A percentile compares a stretch with the other conserved stretches of the same genome.
These are phyloP conservation scores for Saccharomycopsis hybrid DNA, from an alignment of 1,139 yeast genomes.

Conservation along the genomic window DNA sequence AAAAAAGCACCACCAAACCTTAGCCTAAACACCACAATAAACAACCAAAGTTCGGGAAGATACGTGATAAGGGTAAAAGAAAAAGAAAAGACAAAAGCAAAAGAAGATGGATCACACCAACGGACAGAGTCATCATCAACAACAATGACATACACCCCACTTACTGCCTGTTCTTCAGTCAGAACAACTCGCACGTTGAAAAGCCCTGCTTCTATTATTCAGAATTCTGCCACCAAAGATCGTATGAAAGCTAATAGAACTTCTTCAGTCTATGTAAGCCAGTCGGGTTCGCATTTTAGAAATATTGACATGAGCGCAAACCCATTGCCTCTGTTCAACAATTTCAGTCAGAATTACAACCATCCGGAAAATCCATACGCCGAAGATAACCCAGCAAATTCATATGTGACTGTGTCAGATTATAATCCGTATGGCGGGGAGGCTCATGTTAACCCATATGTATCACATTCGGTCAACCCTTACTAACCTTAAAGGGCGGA, in stretches of 20 bases:
- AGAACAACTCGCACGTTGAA: conserved; percentile 5
- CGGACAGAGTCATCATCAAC: not conserved
- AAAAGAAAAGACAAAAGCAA: not conserved
- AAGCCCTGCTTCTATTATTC: not conserved
- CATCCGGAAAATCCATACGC: conserved; percentile 8
- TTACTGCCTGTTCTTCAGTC: conserved; percentile 5
- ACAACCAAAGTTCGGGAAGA: not conserved
- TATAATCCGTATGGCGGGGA: too few species aligned
- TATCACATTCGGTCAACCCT: too few species aligned
- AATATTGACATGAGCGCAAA: conserved; percentile 15
- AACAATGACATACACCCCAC: not conserved
- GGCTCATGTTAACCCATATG: too few species aligned
- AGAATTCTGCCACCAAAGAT: conserved; percentile 7
- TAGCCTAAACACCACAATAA: not conserved
- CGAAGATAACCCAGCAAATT: too few species aligned
- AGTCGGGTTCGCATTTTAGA: conserved; percentile 18
- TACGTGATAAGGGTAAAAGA: not conserved
- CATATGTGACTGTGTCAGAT: too few species aligned
- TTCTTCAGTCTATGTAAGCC: conserved; percentile 17
- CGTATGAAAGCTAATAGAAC: conserved; percentile 13
- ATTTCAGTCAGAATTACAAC: not conserved
- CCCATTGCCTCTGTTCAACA: conserved; percentile 15
- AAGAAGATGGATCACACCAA: not conserved
- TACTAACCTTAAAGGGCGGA: too few species aligned
- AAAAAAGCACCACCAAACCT: not conserved